These are phyloP conservation scores for Komagataella phaffii DNA, from an alignment of 805 yeast species.

Conservation along the genomic window DNA sequence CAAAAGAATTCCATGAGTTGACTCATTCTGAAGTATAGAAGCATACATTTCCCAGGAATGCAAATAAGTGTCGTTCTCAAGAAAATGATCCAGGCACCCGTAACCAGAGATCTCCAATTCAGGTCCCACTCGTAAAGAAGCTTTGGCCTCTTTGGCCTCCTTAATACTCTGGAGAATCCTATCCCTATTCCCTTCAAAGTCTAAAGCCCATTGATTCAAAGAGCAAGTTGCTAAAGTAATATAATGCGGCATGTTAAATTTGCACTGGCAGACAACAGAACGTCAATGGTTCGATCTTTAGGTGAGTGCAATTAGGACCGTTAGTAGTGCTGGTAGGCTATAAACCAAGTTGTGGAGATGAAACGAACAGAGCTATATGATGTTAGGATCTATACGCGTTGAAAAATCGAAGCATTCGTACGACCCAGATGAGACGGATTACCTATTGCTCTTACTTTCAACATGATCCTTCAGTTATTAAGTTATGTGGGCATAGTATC, in stretches of 20 bases:
- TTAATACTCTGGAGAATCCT: slow-evolving; percentile 72
- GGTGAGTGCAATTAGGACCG: neutral
- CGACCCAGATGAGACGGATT: neutral
- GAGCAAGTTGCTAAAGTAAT: slow-evolving; percentile 90
- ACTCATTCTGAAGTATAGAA: slow-evolving; percentile 53
- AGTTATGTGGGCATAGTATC: slow-evolving; percentile 46
- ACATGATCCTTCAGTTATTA: slow-evolving; percentile 44
- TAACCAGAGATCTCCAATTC: slow-evolving; percentile 92
- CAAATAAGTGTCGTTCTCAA: slow-evolving; percentile 75
- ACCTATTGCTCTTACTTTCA: neutral
- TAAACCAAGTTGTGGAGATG: neutral
- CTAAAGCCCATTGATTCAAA: slow-evolving; percentile 97
- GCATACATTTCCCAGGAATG: slow-evolving; percentile 95
- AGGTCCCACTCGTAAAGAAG: slow-evolving; percentile 88
- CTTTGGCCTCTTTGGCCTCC: slow-evolving; percentile 63
- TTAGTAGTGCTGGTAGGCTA: neutral
- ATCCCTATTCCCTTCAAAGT: slow-evolving; percentile 93
- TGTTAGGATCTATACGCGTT: neutral
- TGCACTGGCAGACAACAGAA: neutral
- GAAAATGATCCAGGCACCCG: slow-evolving; percentile 88
- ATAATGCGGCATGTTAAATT: slow-evolving; percentile 57
- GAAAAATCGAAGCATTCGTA: neutral
- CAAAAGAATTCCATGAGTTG: slow-evolving; percentile 61
- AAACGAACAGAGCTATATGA: neutral
- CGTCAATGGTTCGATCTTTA: neutral